Percentiles rank a stretch among this genome's conserved stretches.
Evolutionary conservation across 139 green algal species (phyloP).

Genomic region (Zygnema circumcarinatum): DNA sequence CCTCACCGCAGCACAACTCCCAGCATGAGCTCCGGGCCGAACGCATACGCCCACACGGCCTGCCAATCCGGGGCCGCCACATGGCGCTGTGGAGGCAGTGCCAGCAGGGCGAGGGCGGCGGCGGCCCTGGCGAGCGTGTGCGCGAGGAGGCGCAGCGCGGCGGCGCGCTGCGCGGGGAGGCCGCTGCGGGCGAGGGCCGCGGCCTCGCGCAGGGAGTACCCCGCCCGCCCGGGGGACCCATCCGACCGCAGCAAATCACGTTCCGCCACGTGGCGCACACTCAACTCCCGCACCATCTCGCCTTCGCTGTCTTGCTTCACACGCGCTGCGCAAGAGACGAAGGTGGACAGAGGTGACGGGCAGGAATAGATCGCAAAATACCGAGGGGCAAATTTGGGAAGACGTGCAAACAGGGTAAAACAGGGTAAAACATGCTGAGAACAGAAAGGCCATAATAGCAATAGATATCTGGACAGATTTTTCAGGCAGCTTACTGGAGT

Average conservation of each 20-base stretch:
- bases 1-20: not conserved
- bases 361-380: not conserved
- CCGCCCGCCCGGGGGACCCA: slow-evolving; percentile 19
- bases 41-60: slow-evolving; percentile 42
- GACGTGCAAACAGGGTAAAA: not conserved
- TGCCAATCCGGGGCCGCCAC: not conserved
- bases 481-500: no score
- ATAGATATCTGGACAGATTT: no score
- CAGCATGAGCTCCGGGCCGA: slow-evolving; percentile 17
- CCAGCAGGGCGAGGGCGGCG: not conserved
- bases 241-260: slow-evolving; percentile 46
- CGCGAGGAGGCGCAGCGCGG: slow-evolving; percentile 16
- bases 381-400: not conserved
- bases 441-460: no score
- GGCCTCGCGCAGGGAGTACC: slow-evolving; percentile 55
- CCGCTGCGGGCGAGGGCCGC: slow-evolving; percentile 27
- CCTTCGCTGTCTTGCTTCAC: slow-evolving; percentile 14
- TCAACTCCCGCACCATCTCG: slow-evolving; percentile 7
- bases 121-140: not conserved
- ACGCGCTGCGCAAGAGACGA: not conserved
- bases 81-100: not conserved
- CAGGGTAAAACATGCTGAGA: not conserved
- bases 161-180: slow-evolving; percentile 1
- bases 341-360: not conserved
- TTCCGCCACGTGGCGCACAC: slow-evolving; percentile 35